Percentiles rank a stretch among this genome's conserved stretches.
Conservation (phyloP, 495 filamentous ascomycete genomes). For the Astrothelium subdiscretum region DNA sequence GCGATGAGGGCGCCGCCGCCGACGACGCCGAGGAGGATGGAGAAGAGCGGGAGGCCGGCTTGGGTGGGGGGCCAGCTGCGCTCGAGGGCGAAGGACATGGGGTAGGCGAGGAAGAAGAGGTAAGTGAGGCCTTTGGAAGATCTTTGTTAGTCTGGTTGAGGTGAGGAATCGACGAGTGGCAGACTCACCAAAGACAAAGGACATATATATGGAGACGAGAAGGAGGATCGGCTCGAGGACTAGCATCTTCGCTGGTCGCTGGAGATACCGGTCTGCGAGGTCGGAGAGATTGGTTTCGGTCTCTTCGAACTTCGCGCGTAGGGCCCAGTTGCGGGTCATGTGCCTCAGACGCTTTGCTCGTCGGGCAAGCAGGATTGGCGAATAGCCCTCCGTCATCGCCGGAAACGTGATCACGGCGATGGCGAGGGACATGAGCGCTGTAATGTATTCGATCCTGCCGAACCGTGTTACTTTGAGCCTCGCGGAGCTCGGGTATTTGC, state of each 20-base stretch:
- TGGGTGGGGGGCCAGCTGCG: constrained; percentile 23
- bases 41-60: constrained; percentile 24
- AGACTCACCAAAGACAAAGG: constrained; percentile 24
- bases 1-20: constrained; percentile 7
- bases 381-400: constrained; percentile 49
- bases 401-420: constrained; percentile 30
- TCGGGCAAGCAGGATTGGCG: constrained; percentile 41
- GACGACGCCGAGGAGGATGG: constrained; percentile 11
- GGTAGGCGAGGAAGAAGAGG: constrained; percentile 28
- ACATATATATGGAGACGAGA: constrained; percentile 35
- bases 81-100: constrained; percentile 21
- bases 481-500: background rate
- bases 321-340: constrained; percentile 49
- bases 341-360: constrained; percentile 43
- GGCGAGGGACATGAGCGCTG: background rate
- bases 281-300: constrained; percentile 31
- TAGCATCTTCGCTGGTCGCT: constrained; percentile 51
- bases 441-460: constrained; percentile 7
- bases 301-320: constrained; percentile 48
- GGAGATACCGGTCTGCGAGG: constrained; percentile 35
- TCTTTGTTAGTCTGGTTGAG: no score
- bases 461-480: background rate
- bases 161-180: no score
- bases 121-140: constrained; percentile 18
- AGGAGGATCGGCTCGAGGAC: constrained; percentile 49